These are phyloP conservation scores for Cucurbita ficifolia DNA, from an alignment of 306 rosid genomes.

Conservation along the genomic window DNA sequence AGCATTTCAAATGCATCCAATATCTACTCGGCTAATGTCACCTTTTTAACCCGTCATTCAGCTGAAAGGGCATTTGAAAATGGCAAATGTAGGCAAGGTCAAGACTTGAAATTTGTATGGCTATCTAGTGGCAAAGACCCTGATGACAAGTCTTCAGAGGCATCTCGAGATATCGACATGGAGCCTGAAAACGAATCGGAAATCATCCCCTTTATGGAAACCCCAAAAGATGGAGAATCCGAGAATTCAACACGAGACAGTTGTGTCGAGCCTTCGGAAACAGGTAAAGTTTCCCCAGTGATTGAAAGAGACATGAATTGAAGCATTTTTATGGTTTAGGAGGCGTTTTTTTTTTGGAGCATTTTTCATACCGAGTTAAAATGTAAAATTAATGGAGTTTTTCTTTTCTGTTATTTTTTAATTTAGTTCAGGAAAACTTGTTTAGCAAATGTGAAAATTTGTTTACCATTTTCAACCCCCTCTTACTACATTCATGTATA, in stretches of 20 bases:
- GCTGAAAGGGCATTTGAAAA: conserved; percentile 5
- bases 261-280: not conserved
- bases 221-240: not conserved
- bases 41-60: conserved; percentile 2
- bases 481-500: conserved; percentile 5
- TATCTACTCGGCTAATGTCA: not conserved
- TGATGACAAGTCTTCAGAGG: not conserved
- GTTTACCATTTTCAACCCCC: not conserved
- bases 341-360: conserved; percentile 1
- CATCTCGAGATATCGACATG: conserved; percentile 3
- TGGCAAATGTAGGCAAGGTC: not conserved
- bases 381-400: conserved; percentile 7
- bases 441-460: conserved; percentile 7
- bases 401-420: not conserved
- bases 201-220: not conserved
- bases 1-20: conserved; percentile 30
- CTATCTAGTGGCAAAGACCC: not conserved
- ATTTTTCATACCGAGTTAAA: conserved; percentile 5
- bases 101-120: not conserved
- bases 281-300: conserved; percentile 2
- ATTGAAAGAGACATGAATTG: not conserved
- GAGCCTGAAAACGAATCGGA: not conserved
- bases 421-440: not conserved
- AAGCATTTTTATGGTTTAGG: not conserved
- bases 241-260: not conserved